Conservation (phyloP, 176 grass and related monocot species). For the Cenchrus fungigraminus region DNA sequence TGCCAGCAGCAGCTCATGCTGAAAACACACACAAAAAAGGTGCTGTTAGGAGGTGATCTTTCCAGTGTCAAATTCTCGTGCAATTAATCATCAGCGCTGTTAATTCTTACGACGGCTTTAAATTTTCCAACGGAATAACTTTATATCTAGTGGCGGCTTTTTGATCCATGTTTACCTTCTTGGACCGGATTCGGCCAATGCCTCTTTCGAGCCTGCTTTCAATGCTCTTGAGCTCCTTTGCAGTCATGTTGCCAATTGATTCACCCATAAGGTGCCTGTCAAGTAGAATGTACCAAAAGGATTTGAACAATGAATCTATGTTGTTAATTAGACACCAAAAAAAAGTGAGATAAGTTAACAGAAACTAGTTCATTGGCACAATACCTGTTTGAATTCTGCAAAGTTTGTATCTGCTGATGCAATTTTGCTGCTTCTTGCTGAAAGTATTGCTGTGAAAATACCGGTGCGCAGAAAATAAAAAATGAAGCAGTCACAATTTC, state of each 20-base stretch:
- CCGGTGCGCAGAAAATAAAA: background rate
- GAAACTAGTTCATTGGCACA: background rate
- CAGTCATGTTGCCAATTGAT: constrained; percentile 60
- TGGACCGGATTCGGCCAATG: constrained; percentile 64
- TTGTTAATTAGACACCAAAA: background rate
- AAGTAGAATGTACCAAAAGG: background rate
- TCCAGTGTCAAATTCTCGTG: no score
- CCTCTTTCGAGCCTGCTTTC: constrained; percentile 73
- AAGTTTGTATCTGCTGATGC: constrained; percentile 71
- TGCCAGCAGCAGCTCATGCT: constrained; percentile 73
- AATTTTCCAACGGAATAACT: no score
- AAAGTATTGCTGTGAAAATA: constrained; percentile 69
- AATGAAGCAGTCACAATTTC: background rate
- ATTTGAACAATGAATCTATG: background rate
- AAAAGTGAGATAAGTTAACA: background rate
- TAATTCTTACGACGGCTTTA: no score
- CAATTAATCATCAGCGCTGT: no score
- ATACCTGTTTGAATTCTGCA: constrained; percentile 76
- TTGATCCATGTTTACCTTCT: constrained; percentile 54
- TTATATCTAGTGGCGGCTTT: background rate
- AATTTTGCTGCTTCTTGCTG: constrained; percentile 76
- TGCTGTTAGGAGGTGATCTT: background rate
- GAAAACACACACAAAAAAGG: constrained; percentile 38
- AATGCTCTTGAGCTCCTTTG: constrained; percentile 77
- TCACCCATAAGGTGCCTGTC: constrained; percentile 78